Percentiles rank a stretch among this genome's conserved stretches.
Evolutionary conservation across 345 rosid genomes (phyloP).

Genomic region (Raphanus raphanistrum): DNA sequence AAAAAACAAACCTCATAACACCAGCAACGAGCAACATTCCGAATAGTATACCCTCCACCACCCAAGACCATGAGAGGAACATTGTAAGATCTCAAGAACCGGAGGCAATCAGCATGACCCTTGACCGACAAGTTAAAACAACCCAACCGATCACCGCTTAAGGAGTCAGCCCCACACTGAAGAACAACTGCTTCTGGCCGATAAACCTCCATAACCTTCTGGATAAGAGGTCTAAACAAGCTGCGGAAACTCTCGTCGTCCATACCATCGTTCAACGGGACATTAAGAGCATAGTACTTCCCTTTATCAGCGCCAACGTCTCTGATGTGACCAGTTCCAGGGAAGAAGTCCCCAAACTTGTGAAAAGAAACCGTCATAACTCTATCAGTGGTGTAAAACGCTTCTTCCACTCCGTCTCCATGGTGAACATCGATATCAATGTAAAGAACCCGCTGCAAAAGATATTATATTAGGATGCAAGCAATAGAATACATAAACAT

Average conservation of each 20-base stretch:
- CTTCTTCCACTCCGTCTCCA: slow-evolving; percentile 99
- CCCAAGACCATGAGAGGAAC: slow-evolving; percentile 97
- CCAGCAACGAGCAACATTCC: slow-evolving; percentile 99
- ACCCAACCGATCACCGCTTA: slow-evolving; percentile 95
- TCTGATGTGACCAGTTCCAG: slow-evolving; percentile 89
- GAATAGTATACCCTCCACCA: slow-evolving; percentile 97
- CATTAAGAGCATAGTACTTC: slow-evolving; percentile 87
- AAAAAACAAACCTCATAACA: slow-evolving; percentile 76
- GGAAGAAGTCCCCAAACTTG: slow-evolving; percentile 96
- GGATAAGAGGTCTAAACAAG: slow-evolving; percentile 79
- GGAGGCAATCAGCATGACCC: slow-evolving; percentile 98
- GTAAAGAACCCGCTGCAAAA: slow-evolving; percentile 81
- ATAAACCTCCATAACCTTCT: slow-evolving; percentile 94
- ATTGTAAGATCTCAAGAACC: slow-evolving; percentile 82
- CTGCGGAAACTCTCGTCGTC: slow-evolving; percentile 84
- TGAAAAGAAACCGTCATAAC: slow-evolving; percentile 99
- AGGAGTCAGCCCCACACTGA: slow-evolving; percentile 98
- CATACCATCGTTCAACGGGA: slow-evolving; percentile 86
- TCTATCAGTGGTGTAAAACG: slow-evolving; percentile 98
- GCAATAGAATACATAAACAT: background rate
- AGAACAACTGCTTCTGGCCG: slow-evolving; percentile 99
- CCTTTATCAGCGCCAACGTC: slow-evolving; percentile 73
- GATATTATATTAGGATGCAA: background rate
- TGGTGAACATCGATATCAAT: slow-evolving; percentile 98
- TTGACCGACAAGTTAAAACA: slow-evolving; percentile 95